Percentiles rank a stretch among this genome's conserved stretches.
Evolutionary conservation across 2,329 filamentous ascomycete species (phyloP).

Genomic region (Chaetomium sp.): DNA sequence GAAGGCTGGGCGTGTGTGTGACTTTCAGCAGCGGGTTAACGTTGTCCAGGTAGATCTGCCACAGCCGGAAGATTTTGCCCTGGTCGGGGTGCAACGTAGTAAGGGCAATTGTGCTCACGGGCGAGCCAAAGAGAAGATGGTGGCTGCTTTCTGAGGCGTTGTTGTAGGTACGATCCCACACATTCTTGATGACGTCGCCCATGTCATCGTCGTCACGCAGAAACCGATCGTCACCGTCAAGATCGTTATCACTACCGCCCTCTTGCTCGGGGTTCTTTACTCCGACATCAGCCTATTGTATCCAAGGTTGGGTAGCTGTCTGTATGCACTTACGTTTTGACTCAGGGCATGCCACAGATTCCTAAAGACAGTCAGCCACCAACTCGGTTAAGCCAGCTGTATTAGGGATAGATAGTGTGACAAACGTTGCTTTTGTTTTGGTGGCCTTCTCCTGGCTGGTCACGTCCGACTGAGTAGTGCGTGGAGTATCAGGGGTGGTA

Average conservation of each 20-base stretch:
- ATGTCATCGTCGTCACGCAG: conserved; percentile 40
- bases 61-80: conserved; percentile 51
- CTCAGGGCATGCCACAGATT: conserved; percentile 51
- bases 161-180: conserved; percentile 47
- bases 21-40: conserved; percentile 62
- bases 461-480: conserved; percentile 11
- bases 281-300: not conserved
- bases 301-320: not conserved
- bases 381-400: conserved; percentile 16
- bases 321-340: conserved; percentile 40
- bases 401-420: not conserved
- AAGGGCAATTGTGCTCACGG: conserved; percentile 46
- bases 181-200: conserved; percentile 44
- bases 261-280: not conserved
- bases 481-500: conserved; percentile 30
- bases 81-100: conserved; percentile 53
- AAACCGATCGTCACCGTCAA: conserved; percentile 34
- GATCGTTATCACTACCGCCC: conserved; percentile 24
- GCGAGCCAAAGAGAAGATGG: conserved; percentile 56
- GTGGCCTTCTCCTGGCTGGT: not conserved
- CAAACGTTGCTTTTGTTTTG: not conserved
- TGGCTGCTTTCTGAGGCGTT: conserved; percentile 43
- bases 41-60: conserved; percentile 62
- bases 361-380: conserved; percentile 38
- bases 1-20: conserved; percentile 58